Base-by-base conservation (phyloP, 495 filamentous ascomycete genomes). In the Jackrogersella minutella region DNA sequence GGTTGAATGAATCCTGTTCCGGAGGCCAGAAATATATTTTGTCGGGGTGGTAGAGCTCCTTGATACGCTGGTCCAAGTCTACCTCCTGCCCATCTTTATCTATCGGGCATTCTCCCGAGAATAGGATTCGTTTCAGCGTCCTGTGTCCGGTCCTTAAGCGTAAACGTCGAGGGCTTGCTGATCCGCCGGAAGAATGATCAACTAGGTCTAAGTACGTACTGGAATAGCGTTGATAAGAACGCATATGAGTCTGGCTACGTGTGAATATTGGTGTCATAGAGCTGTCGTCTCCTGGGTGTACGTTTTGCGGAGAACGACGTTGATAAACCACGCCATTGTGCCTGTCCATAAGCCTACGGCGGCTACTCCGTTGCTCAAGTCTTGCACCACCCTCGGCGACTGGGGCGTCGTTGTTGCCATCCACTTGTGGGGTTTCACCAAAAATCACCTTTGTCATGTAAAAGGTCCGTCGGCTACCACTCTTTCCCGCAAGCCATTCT, bases 161-260 rank as follows among this genome's bases (percentile, higher is more conserved):
- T 11, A 86, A 75, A 6, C 81, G 81, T 65, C 76, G 73, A 16
- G 62, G 64, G 41, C 64, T 51, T 69, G 75, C 62, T 77, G 69
- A 73, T 54, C 46, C 72, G 70, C 14, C 68, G 73, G 36, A 74
- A 62, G 26, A 62, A 60, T 88, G 85, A 61, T 89, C 84, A 28
- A 92, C 85, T 2, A 92, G 75, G 62, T 92, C 90, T 7, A 91
- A 44, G 64, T 86, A 91, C 2, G 87, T 82, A n/a, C 81, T 80
- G 30, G 82, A 82, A 21, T 78, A 78, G 11, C 81, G 75, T 55
- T 89, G 78, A 62, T 91, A 92, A 17, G 79, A 79, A 26, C 85
- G 84, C 43, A 89, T 76, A 33, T 85, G 84, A 5, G 84, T 88
- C 57, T 86, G 86, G 44, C 80, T 82, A 14, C 86, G 72, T 16